Conservation (phyloP, 331 rosid genomes). For the Arachis monticola region DNA sequence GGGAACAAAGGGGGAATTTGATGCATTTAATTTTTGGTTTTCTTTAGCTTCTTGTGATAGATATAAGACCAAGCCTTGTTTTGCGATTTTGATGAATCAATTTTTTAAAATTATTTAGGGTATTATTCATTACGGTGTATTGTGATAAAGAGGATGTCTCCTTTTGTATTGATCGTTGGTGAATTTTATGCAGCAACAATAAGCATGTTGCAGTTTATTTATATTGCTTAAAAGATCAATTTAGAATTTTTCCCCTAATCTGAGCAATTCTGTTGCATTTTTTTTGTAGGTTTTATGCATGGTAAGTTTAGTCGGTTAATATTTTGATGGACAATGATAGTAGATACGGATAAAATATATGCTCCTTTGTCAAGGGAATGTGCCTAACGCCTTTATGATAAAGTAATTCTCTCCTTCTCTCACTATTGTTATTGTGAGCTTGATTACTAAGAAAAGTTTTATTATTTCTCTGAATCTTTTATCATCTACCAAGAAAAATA, state of each 20-base stretch:
- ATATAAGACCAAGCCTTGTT: background rate
- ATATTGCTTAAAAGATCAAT: constrained; percentile 8
- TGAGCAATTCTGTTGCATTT: constrained; percentile 13
- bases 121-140: background rate
- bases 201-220: constrained; percentile 7
- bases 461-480: background rate
- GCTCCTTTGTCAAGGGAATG: constrained; percentile 90
- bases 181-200: background rate
- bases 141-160: background rate
- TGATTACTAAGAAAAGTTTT: background rate
- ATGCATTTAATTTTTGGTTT: background rate
- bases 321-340: constrained; percentile 71
- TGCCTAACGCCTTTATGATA: constrained; percentile 77
- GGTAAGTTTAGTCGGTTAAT: constrained; percentile 30
- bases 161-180: background rate
- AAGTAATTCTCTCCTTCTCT: constrained; percentile 52
- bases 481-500: background rate
- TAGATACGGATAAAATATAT: constrained; percentile 77
- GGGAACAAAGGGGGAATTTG: background rate
- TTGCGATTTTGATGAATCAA: background rate
- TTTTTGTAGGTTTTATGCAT: constrained; percentile 48
- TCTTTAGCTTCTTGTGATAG: background rate
- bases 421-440: background rate
- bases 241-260: background rate
- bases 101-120: background rate